These are phyloP conservation scores for Pinus taeda DNA, from an alignment of 75 land plant genomes.

Conservation along the genomic window DNA sequence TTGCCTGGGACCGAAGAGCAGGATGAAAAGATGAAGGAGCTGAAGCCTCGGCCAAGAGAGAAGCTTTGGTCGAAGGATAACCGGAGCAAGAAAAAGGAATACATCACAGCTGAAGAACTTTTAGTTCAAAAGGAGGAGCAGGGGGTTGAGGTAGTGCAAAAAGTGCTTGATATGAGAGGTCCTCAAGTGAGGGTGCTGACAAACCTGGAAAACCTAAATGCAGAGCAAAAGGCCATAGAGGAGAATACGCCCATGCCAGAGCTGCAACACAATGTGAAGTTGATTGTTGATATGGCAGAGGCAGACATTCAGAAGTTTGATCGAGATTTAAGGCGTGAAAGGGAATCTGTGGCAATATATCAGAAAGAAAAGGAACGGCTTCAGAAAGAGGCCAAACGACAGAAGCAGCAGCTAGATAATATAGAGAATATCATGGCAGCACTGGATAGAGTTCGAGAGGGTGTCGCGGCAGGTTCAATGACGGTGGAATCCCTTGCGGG, in stretches of 20 bases:
- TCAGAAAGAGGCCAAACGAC: conserved; percentile 34
- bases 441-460: conserved; percentile 37
- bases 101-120: conserved; percentile 73
- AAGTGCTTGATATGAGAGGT: conserved; percentile 92
- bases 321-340: conserved; percentile 43
- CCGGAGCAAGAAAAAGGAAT: conserved; percentile 49
- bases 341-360: conserved; percentile 42
- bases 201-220: conserved; percentile 87
- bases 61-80: conserved; percentile 67
- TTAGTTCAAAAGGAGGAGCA: conserved; percentile 68
- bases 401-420: conserved; percentile 57
- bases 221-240: conserved; percentile 69
- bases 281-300: conserved; percentile 86
- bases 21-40: conserved; percentile 27
- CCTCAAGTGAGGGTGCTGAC: conserved; percentile 84
- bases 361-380: conserved; percentile 56
- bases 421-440: conserved; percentile 57
- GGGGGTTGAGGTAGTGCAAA: conserved; percentile 66
- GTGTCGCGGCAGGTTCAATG: conserved; percentile 47
- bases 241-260: conserved; percentile 88
- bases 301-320: conserved; percentile 62
- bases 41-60: conserved; percentile 41
- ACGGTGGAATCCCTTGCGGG: conserved; percentile 63
- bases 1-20: conserved; percentile 37
- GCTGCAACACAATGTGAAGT: conserved; percentile 83